phyloP scores from a whole-genome alignment of 2,329 filamentous ascomycete genomes.

The Spiromastix sp. region DNA sequence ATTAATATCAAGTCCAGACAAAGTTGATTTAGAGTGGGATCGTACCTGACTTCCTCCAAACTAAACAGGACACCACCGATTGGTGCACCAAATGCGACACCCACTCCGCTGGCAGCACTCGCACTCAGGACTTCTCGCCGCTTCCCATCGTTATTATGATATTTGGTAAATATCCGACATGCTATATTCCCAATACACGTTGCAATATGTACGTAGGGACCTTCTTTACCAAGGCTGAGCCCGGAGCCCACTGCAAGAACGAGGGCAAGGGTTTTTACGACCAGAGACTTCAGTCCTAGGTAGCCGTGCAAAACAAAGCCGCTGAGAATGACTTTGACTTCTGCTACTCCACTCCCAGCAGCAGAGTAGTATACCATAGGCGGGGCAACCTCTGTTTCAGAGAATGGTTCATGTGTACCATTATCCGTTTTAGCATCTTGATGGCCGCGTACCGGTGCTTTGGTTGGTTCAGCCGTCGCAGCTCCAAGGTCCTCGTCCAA shows the following conservation, averaged over 20 bases:
- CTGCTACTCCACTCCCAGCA: constrained; percentile 89
- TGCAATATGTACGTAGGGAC: constrained; percentile 94
- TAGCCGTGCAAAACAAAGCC: constrained; percentile 96
- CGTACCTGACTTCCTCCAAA: constrained; percentile 70
- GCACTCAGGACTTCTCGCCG: constrained; percentile 85
- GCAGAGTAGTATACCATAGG: constrained; percentile 94
- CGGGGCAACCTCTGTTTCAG: constrained; percentile 32
- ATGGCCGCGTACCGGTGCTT: constrained; percentile 26
- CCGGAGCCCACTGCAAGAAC: constrained; percentile 87
- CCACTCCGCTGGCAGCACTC: constrained; percentile 82
- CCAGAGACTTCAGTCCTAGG: constrained; percentile 73
- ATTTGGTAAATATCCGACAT: constrained; percentile 88
- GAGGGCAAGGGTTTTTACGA: constrained; percentile 74
- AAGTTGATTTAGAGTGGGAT: neutral
- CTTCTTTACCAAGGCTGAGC: constrained; percentile 86
- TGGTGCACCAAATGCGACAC: constrained; percentile 84
- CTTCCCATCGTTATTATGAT: constrained; percentile 89
- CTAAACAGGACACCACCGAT: constrained; percentile 93
- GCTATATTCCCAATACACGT: constrained; percentile 92
- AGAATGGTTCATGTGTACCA: neutral
- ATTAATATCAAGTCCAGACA: neutral
- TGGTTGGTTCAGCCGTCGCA: constrained; percentile 33
- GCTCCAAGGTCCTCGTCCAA: constrained; percentile 88
- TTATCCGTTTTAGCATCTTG: constrained; percentile 19
- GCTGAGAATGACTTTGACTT: constrained; percentile 95